These are phyloP conservation scores for Anthracocystis panici-leucophaei DNA, from an alignment of 1,284 basidiomycete species.

Conservation along the genomic window DNA sequence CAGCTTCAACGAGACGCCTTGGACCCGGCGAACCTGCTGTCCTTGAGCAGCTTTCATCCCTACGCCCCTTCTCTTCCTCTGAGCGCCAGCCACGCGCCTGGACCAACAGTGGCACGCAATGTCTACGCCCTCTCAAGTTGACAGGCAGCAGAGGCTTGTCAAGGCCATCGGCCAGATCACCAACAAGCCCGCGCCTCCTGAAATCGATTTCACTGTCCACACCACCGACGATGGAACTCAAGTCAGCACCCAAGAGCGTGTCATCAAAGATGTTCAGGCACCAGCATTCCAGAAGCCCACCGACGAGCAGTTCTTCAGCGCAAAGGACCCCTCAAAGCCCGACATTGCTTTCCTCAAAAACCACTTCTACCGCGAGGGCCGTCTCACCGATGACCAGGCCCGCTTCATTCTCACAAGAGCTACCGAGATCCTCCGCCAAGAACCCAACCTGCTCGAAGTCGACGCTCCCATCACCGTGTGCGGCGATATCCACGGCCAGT, in stretches of 20 bases:
- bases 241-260: conserved; percentile 71
- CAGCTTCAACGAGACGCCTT: neutral
- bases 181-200: conserved; percentile 60
- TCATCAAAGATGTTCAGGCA: conserved; percentile 70
- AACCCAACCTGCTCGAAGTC: conserved; percentile 89
- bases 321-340: conserved; percentile 66
- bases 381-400: conserved; percentile 87
- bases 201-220: conserved; percentile 71
- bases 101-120: conserved; percentile 8
- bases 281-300: conserved; percentile 90
- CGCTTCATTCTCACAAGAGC: conserved; percentile 83
- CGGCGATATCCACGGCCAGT: conserved; percentile 69
- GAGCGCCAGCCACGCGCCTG: conserved; percentile 10
- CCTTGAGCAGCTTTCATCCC: neutral
- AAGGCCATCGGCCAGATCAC: conserved; percentile 64
- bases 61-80: neutral
- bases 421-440: conserved; percentile 80
- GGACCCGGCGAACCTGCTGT: neutral
- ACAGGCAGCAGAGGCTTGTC: conserved; percentile 56
- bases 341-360: conserved; percentile 96
- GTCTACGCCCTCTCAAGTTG: conserved; percentile 21
- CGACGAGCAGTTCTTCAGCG: conserved; percentile 82
- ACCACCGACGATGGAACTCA: conserved; percentile 71
- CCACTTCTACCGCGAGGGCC: conserved; percentile 95
- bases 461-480: conserved; percentile 87